phyloP scores from a whole-genome alignment of 2,329 filamentous ascomycete genomes.

The Exophiala bonariae region DNA sequence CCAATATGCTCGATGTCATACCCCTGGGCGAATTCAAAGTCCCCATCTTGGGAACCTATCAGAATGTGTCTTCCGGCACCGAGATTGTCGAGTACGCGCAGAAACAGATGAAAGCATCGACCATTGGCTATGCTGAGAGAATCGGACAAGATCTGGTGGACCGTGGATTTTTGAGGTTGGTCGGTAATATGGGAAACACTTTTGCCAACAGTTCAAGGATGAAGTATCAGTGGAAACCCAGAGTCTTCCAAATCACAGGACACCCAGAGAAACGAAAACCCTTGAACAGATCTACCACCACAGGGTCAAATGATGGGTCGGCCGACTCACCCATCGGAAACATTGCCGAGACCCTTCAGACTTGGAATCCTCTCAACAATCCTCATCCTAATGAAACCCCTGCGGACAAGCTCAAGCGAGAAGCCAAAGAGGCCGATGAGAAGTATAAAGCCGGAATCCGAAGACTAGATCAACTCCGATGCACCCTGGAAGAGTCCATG shows the following conservation, averaged over 20 bases:
- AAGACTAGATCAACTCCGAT: slow-evolving; percentile 86
- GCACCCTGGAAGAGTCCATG: slow-evolving; percentile 93
- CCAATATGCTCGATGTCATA: slow-evolving; percentile 82
- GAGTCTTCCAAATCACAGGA: slow-evolving; percentile 83
- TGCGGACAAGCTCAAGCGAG: slow-evolving; percentile 78
- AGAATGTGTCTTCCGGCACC: slow-evolving; percentile 85
- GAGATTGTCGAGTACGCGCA: slow-evolving; percentile 97
- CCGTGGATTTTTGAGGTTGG: slow-evolving; percentile 81
- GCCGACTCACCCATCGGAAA: slow-evolving; percentile 79
- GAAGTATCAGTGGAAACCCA: slow-evolving; percentile 96
- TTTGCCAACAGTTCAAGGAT: slow-evolving; percentile 98
- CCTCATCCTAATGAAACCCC: slow-evolving; percentile 92
- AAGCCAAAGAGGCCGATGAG: slow-evolving; percentile 87
- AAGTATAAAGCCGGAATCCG: slow-evolving; percentile 85
- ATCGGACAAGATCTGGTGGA: slow-evolving; percentile 91
- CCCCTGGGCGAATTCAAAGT: slow-evolving; percentile 91
- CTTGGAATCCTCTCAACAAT: slow-evolving; percentile 92
- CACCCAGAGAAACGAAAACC: slow-evolving; percentile 82
- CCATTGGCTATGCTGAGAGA: slow-evolving; percentile 85
- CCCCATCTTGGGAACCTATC: slow-evolving; percentile 89
- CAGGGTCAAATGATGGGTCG: slow-evolving; percentile 55
- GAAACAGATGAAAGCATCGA: slow-evolving; percentile 78
- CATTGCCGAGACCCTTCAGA: slow-evolving; percentile 83
- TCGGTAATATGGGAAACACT: slow-evolving; percentile 91
- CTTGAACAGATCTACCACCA: slow-evolving; percentile 72